Evolutionary conservation across 2,329 filamentous ascomycete genomes (phyloP), one percentile per base, ranked within the genome.

Genomic region (Kalmusia sp.): DNA sequence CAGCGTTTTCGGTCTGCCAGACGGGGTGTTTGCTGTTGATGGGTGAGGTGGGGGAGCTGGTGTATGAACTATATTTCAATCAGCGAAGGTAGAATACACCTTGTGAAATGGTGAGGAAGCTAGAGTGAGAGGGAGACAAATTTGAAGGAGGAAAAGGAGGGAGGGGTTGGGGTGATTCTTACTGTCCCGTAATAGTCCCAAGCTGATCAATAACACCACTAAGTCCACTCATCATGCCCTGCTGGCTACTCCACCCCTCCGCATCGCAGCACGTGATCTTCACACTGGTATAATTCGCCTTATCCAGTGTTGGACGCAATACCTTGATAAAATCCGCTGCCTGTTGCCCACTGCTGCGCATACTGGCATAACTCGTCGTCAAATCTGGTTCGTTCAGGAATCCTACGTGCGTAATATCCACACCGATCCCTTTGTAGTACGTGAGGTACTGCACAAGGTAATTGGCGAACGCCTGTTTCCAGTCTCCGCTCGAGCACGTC

Each of bases 1-100:
- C 79, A 0, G 77, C 75, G 34, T 74, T 76, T 64, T 85, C 83
- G 6, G 82, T 83, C 53, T 83, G 75, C 83, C 82, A 85, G 40
- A 80, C 77, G 25, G 74, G 74, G 52, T 75, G 67, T 12, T 65
- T 70, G 1, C 78, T 80, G 47, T 62, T 64, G 24, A 69, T 62
- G 3, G 64, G 58, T 9, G 49, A 56, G 17, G 24, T 51, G 6
- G 64, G 63, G 34, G 63, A 55, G 22, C 54, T 59, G 2, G 60
- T 63, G 49, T 67, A 66, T 19, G 58, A 61, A 31, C 62, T 64
- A n/a, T 25, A 15, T 3, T 2, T 14, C 30, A 17, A 27, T 31
- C 15, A 37, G 19, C 8, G 7, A n/a, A n/a, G n/a, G n/a, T n/a
- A n/a, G n/a, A n/a, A n/a, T n/a, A n/a, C n/a, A n/a, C n/a, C n/a